Percentiles rank a stretch among this genome's conserved stretches.
These are phyloP conservation scores for Dipteronia dyeriana DNA, from an alignment of 345 rosid genomes.

Conservation along the genomic window DNA sequence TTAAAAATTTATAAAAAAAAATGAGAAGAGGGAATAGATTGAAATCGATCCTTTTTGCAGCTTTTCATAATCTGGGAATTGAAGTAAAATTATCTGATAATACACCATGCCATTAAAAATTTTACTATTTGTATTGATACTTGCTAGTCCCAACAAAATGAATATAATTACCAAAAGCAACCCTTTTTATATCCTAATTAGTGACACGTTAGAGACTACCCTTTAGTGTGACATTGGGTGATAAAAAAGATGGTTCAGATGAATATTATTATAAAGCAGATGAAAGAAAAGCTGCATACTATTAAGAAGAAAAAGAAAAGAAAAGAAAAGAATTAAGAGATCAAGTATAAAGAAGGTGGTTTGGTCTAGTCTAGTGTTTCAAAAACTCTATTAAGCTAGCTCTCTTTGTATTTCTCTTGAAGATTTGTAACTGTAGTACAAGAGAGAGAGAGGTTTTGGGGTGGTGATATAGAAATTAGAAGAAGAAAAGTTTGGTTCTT, in stretches of 20 bases:
- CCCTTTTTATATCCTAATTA: constrained; percentile 23
- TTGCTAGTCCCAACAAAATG: constrained; percentile 34
- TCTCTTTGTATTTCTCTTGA: background rate
- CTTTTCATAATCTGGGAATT: constrained; percentile 41
- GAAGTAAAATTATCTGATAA: constrained; percentile 20
- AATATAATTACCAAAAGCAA: constrained; percentile 29
- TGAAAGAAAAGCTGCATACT: constrained; percentile 20
- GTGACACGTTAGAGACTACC: constrained; percentile 16
- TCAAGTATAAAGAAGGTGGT: constrained; percentile 48
- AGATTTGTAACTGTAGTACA: background rate
- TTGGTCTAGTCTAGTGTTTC: constrained; percentile 35
- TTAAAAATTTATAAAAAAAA: background rate
- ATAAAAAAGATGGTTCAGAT: constrained; percentile 37
- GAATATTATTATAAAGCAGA: constrained; percentile 30
- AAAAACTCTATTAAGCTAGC: constrained; percentile 32
- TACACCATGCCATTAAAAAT: constrained; percentile 37
- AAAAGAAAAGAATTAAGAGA: constrained; percentile 14
- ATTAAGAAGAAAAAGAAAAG: constrained; percentile 6
- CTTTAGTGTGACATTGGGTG: constrained; percentile 31
- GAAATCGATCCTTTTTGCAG: constrained; percentile 51
- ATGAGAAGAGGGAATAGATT: constrained; percentile 24
- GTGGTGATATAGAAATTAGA: constrained; percentile 11
- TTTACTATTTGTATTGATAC: constrained; percentile 24
- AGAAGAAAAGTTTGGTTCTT: constrained; percentile 10
- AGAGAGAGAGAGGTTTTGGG: constrained; percentile 25